These are phyloP conservation scores for Eutrema japonicum DNA, from an alignment of 345 rosid species.

Conservation along the genomic window DNA sequence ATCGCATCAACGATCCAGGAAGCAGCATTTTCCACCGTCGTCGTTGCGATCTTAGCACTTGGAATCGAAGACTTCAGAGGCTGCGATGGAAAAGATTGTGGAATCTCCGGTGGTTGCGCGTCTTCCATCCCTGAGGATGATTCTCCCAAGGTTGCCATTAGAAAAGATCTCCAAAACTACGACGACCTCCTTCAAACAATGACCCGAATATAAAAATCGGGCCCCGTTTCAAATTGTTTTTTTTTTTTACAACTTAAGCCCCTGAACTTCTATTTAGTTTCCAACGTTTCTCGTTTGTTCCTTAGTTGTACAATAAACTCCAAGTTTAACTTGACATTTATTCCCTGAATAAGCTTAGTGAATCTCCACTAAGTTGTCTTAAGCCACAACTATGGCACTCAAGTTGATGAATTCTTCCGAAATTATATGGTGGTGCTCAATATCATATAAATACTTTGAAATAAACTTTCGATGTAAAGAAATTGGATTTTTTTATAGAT, in stretches of 20 bases:
- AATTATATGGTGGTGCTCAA: neutral
- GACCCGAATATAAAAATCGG: constrained; percentile 40
- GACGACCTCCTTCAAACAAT: constrained; percentile 2
- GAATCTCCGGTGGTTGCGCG: neutral
- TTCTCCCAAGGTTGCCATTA: constrained; percentile 58
- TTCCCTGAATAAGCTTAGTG: no score
- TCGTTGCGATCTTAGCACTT: constrained; percentile 42
- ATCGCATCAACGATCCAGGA: constrained; percentile 78
- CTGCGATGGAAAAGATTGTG: constrained; percentile 15
- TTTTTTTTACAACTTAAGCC: neutral
- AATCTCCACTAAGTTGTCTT: no score
- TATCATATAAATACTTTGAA: neutral
- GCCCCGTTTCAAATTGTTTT: constrained; percentile 8
- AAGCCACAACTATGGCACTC: neutral
- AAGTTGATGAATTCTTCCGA: neutral
- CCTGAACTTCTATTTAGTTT: neutral
- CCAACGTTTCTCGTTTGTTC: neutral
- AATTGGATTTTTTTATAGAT: constrained; percentile 17
- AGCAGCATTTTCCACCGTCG: constrained; percentile 51
- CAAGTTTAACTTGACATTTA: neutral
- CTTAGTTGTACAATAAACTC: neutral
- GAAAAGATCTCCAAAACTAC: neutral
- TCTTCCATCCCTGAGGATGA: constrained; percentile 51
- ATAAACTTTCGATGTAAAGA: constrained; percentile 5
- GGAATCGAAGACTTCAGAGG: constrained; percentile 33